Conservation (phyloP, 2,329 filamentous ascomycete genomes). For the Xylogone sp. region DNA sequence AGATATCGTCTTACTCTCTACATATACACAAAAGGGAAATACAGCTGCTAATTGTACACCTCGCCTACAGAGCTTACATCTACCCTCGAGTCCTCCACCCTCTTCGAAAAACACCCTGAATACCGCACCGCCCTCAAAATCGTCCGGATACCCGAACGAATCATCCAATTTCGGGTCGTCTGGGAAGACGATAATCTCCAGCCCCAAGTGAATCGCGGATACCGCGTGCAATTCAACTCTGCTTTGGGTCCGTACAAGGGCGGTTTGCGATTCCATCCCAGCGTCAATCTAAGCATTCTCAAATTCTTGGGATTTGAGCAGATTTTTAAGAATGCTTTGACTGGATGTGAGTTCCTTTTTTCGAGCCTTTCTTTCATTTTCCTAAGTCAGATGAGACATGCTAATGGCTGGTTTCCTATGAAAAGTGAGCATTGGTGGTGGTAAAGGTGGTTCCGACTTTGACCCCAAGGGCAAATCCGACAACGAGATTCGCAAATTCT, state of each 20-base stretch:
- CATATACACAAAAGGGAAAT: neutral
- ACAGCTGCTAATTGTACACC: conserved; percentile 2
- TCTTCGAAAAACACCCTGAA: conserved; percentile 92
- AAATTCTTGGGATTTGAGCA: conserved; percentile 99
- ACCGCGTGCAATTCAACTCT: conserved; percentile 97
- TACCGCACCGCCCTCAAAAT: conserved; percentile 89
- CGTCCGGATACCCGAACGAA: conserved; percentile 84
- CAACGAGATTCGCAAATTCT: conserved; percentile 96
- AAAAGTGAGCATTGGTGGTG: conserved; percentile 90
- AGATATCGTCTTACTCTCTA: conserved; percentile 1
- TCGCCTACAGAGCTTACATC: conserved; percentile 75
- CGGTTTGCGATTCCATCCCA: conserved; percentile 90
- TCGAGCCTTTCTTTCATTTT: neutral
- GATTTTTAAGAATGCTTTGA: conserved; percentile 99
- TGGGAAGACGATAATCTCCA: conserved; percentile 94
- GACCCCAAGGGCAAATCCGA: conserved; percentile 98
- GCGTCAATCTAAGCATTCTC: conserved; percentile 75
- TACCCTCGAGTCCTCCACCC: conserved; percentile 87
- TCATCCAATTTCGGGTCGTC: conserved; percentile 95
- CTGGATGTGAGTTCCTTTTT: conserved; percentile 68
- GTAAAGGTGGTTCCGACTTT: conserved; percentile 97
- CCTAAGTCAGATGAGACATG: neutral
- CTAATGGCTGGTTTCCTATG: conserved; percentile 4
- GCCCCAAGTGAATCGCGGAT: conserved; percentile 89
- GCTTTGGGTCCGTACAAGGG: conserved; percentile 98